Conservation (phyloP, 75 land plant genomes). For the Pinus tabuliformis region DNA sequence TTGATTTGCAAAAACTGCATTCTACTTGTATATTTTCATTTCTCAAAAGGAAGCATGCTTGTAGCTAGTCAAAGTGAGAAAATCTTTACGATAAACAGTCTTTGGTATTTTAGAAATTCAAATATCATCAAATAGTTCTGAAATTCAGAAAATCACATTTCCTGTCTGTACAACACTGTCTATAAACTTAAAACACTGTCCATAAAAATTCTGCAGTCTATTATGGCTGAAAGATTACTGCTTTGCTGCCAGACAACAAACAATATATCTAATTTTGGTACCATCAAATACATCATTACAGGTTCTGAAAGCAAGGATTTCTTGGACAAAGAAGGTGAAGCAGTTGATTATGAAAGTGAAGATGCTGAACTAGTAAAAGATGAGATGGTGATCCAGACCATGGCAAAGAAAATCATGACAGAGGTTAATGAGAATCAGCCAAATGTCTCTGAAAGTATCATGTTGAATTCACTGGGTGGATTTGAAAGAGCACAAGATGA, state of each 20-base stretch:
- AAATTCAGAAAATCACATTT: too few species aligned
- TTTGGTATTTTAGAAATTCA: too few species aligned
- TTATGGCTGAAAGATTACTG: neutral
- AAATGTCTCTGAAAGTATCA: neutral
- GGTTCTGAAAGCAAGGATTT: neutral
- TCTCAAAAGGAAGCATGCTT: neutral
- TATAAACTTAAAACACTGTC: neutral
- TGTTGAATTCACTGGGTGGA: neutral
- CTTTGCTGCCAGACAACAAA: neutral
- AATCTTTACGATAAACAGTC: neutral
- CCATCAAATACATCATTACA: neutral
- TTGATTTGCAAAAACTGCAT: neutral
- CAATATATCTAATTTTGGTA: neutral
- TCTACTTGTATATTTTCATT: neutral
- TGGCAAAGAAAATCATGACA: neutral
- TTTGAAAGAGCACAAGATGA: neutral
- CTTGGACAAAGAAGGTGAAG: slow-evolving; percentile 7
- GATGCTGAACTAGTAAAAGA: neutral
- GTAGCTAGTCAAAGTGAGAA: neutral
- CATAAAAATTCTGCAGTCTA: neutral
- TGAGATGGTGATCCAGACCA: slow-evolving; percentile 1
- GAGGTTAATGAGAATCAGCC: neutral
- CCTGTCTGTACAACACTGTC: neutral
- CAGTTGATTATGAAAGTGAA: slow-evolving; percentile 4
- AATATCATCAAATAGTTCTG: too few species aligned